Evolutionary conservation across 495 filamentous ascomycete genomes (phyloP).

Genomic region (Aspergillus sclerotiicarbonarius): DNA sequence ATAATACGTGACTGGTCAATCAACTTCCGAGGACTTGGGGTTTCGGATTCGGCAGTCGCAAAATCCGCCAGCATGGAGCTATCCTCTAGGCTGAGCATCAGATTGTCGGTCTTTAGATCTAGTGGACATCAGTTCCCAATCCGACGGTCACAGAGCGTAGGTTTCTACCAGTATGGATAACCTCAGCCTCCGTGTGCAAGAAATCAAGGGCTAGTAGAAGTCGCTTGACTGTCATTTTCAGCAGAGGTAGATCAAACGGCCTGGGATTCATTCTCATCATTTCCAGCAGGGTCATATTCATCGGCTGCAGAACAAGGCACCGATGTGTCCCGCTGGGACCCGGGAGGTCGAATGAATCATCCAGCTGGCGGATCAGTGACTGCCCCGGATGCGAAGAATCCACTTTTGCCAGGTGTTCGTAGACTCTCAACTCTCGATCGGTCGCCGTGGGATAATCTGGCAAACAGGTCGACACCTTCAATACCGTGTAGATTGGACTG

Average conservation of each 20-base stretch:
- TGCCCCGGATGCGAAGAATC: constrained; percentile 35
- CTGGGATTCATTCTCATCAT: constrained; percentile 31
- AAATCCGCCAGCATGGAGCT: constrained; percentile 29
- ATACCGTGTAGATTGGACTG: constrained; percentile 15
- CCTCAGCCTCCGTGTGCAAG: constrained; percentile 37
- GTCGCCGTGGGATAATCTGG: constrained; percentile 21
- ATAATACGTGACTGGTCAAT: constrained; percentile 24
- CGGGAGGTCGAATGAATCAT: constrained; percentile 40
- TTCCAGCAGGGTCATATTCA: constrained; percentile 32
- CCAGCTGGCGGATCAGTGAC: constrained; percentile 31
- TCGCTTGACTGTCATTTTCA: constrained; percentile 30
- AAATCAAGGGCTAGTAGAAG: constrained; percentile 42
- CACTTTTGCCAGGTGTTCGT: constrained; percentile 32
- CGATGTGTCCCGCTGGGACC: constrained; percentile 40
- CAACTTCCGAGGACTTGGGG: constrained; percentile 28
- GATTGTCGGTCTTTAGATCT: constrained; percentile 31
- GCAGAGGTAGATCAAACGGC: constrained; percentile 26
- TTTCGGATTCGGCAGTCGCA: constrained; percentile 19
- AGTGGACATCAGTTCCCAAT: constrained; percentile 11
- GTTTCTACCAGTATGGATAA: constrained; percentile 45
- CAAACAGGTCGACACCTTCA: constrained; percentile 26
- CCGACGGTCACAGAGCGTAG: neutral
- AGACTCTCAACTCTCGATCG: constrained; percentile 38
- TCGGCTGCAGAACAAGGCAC: constrained; percentile 44
- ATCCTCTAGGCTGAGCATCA: constrained; percentile 32